These are phyloP conservation scores for Apiospora sp. DNA, from an alignment of 2,329 filamentous ascomycete genomes.

Conservation along the genomic window DNA sequence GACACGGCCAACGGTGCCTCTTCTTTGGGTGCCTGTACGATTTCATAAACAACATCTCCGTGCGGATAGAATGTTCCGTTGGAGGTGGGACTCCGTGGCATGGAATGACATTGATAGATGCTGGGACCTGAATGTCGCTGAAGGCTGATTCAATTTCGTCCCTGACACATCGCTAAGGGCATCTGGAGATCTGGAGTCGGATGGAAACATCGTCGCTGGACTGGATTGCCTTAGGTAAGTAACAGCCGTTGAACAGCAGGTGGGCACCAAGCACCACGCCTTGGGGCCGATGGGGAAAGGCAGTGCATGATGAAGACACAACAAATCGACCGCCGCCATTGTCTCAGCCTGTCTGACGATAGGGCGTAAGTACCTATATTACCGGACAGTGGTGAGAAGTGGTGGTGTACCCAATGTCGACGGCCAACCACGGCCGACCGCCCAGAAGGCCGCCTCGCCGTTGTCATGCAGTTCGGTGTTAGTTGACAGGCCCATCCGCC, in stretches of 20 bases:
- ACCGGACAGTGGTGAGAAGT: neutral
- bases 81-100: neutral
- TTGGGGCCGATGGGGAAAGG: neutral
- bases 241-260: conserved; percentile 18
- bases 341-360: conserved; percentile 18
- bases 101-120: neutral
- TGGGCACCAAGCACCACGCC: neutral
- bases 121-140: neutral
- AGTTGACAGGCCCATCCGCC: conserved; percentile 13
- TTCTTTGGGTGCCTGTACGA: neutral
- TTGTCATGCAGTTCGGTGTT: neutral
- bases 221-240: neutral
- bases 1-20: neutral
- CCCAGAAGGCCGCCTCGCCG: neutral
- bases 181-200: neutral
- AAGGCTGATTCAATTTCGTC: neutral
- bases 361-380: neutral
- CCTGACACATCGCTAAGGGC: conserved; percentile 2
- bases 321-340: conserved; percentile 17
- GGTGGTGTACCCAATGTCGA: neutral
- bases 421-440: neutral
- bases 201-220: neutral
- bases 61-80: conserved; percentile 13
- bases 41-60: neutral
- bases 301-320: conserved; percentile 14